Evolutionary conservation across 1,284 basidiomycete genomes (phyloP), one percentile per base, ranked within the genome.

Genomic region (Trametes pubescens): DNA sequence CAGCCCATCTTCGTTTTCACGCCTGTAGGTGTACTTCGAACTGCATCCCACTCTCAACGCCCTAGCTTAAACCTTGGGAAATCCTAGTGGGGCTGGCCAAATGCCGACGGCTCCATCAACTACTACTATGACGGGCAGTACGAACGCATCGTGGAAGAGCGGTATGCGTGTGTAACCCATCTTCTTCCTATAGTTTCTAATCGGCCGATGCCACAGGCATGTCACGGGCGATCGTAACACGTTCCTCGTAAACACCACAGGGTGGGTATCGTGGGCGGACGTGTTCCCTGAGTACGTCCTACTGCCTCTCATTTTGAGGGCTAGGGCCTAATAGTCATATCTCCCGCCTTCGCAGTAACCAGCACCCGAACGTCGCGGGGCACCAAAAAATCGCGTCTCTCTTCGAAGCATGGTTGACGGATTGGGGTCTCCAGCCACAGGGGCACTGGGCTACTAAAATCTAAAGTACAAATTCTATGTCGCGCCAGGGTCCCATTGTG

Each of bases 1-100:
- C 80, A 85, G 65, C 82, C 82, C 0, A 78, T 87, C 59, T 84
- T 87, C 62, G 76, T 86, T 0, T 82, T 87, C 70, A 85, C 85
- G 11, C 84, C 86, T 0, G 83, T 86, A 57, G 34, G 77, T 67
- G 68, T 24, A 63, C 37, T 37, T 21, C 6, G 32, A 4, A 21
- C 18, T 9, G n/a, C 29, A 32, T 32, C 29, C n/a, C 32, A 11
- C 7, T n/a, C 32, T 35, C 11, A n/a, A n/a, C 16, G 11, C 60
- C 29, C 14, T 24, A 46, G 56, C 37, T 59, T 44, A 16, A 22
- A 21, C 26, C 40, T 14, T 44, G 43, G 8, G 47, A 7, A 13
- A 2, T 16, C 40, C 18, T 60, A 84, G 82, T 86, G 84, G 83
- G 84, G 85, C 18, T 87, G 86, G 85, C 85, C 85, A 1, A 81